Evolutionary conservation across 1,284 basidiomycete genomes (phyloP), one percentile per base, ranked within the genome.

Genomic region (Malassezia dermatis): DNA sequence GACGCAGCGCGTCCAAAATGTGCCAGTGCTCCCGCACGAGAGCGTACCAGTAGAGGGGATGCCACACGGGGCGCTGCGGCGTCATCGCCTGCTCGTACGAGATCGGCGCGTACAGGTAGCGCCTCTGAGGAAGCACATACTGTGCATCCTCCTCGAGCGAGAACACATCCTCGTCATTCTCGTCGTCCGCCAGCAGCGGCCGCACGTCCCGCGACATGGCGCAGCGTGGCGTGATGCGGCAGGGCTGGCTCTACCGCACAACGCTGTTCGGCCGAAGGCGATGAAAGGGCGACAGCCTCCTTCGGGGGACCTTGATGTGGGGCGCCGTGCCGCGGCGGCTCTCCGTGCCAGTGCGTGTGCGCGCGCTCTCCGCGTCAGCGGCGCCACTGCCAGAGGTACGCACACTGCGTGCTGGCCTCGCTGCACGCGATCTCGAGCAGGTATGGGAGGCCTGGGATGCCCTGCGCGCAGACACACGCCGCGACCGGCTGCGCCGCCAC

Each of bases 91-190:
- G 49, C 27, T 57, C 55, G 15, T 57, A 57, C 26, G 49, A 52
- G 11, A 57, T 48, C 2, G 55, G 55, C 30, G 55, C 55, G 28
- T 57, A 57, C 44, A 57, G 23, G 34, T 57, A 48, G 13, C 55
- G 44, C 31, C 49, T 28, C 46, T 30, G 35, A 1, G 30, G 31
- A 6, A 28, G 19, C 37, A 40, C 28, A 13, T 31, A 51, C 23
- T 17, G 42, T 13, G 32, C 42, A 13, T 47, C 48, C 35, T 51
- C 35, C 13, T 56, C 47, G n/a, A 56, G n/a, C 34, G 31, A 31
- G 21, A 32, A 45, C 39, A 41, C 44, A 15, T 28, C 32, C 11
- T 23, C 43, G n/a, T 41, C 48, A n/a, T 39, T 32, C 21, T 23
- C 44, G n/a, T 31, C 37, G 37, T 19, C 37, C 17, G n/a, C 37